phyloP scores from a whole-genome alignment of 73 alveolate species.

The Paramecium pentaurelia region DNA sequence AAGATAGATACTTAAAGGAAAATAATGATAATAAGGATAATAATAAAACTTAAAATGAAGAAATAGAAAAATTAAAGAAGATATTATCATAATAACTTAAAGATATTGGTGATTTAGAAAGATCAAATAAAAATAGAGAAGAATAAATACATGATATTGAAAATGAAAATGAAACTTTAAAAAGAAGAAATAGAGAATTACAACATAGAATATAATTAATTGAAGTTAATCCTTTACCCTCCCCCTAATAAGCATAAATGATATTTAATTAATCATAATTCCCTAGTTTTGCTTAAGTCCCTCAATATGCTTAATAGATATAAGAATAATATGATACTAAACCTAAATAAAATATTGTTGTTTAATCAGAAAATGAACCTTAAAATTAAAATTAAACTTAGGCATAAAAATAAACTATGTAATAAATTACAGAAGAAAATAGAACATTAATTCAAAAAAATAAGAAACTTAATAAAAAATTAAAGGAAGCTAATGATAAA shows the following conservation, averaged over 20 bases:
- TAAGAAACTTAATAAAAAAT: neutral
- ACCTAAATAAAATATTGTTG: neutral
- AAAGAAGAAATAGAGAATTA: constrained; percentile 55
- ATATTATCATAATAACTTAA: neutral
- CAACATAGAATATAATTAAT: constrained; percentile 37
- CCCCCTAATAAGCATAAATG: neutral
- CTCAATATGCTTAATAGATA: neutral
- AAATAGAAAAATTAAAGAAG: constrained; percentile 36
- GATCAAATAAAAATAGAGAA: constrained; percentile 18
- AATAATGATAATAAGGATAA: constrained; percentile 22
- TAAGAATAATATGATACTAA: neutral
- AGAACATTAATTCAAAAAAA: neutral
- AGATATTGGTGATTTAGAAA: neutral
- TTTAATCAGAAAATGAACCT: neutral
- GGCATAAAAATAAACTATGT: neutral
- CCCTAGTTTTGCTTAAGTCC: neutral
- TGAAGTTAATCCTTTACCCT: constrained; percentile 40
- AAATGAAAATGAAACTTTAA: constrained; percentile 44
- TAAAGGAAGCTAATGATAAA: constrained; percentile 53
- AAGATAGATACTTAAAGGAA: constrained; percentile 35
- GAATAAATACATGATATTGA: constrained; percentile 48
- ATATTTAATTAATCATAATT: neutral
- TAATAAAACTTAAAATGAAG: neutral
- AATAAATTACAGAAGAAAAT: constrained; percentile 36
- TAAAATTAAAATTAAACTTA: neutral